Percentiles rank a stretch among this genome's conserved stretches.
Evolutionary conservation across 805 yeast genomes (phyloP).

Genomic region (Cyberlindnera euphorbiae): DNA sequence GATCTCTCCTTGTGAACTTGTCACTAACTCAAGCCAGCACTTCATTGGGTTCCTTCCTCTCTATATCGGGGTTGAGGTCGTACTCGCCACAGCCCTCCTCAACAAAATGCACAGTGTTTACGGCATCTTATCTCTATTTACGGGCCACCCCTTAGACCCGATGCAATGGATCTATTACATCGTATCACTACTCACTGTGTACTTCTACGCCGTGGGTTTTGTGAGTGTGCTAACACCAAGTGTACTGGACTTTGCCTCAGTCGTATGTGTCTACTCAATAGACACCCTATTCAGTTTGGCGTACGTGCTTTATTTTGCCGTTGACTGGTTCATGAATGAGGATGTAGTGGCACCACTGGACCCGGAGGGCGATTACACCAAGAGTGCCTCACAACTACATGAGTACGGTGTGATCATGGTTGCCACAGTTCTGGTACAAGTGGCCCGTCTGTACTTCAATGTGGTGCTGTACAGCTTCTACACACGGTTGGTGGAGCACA

Average conservation of each 20-base stretch:
- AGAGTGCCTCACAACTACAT: conserved; percentile 54
- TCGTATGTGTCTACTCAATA: conserved; percentile 53
- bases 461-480: conserved; percentile 56
- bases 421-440: conserved; percentile 43
- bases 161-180: conserved; percentile 80
- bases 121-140: conserved; percentile 80
- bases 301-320: conserved; percentile 70
- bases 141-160: conserved; percentile 81
- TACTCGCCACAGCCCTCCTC: conserved; percentile 67
- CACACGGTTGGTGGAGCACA: conserved; percentile 46
- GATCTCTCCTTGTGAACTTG: no score
- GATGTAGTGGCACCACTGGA: conserved; percentile 22
- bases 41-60: conserved; percentile 74
- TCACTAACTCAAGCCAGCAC: no score
- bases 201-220: conserved; percentile 61
- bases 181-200: conserved; percentile 55
- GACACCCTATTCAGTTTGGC: conserved; percentile 66
- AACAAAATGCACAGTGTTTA: conserved; percentile 88
- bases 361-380: conserved; percentile 26
- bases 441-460: conserved; percentile 54
- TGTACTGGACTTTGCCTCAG: conserved; percentile 56
- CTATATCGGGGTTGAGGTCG: conserved; percentile 81
- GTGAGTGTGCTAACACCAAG: conserved; percentile 47
- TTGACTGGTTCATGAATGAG: conserved; percentile 67
- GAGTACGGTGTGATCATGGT: conserved; percentile 56